Evolutionary conservation across 306 rosid genomes (phyloP).

Genomic region (Glycine tomentella): DNA sequence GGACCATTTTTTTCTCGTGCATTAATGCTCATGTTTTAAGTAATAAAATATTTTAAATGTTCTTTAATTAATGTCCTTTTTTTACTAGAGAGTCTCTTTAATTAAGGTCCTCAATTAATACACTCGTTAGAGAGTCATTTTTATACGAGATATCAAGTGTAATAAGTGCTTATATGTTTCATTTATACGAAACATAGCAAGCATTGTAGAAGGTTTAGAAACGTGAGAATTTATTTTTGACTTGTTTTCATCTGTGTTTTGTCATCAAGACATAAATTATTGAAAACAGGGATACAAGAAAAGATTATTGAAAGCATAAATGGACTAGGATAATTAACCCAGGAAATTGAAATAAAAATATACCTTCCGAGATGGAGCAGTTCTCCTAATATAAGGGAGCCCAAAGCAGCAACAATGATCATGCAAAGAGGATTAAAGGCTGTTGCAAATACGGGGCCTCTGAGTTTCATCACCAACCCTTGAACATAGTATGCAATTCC

Average conservation of each 20-base stretch:
- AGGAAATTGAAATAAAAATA: background rate
- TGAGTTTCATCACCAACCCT: conserved; percentile 64
- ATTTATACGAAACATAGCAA: background rate
- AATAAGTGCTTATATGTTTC: background rate
- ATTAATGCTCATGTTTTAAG: background rate
- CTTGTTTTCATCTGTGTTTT: background rate
- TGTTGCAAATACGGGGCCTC: conserved; percentile 75
- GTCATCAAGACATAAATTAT: background rate
- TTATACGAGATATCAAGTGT: background rate
- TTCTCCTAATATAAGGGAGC: conserved; percentile 64
- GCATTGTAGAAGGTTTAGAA: background rate
- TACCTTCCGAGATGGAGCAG: conserved; percentile 72
- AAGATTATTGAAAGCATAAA: background rate
- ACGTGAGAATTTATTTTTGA: background rate
- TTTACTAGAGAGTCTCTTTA: background rate
- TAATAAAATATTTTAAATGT: background rate
- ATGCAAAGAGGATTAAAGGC: conserved; percentile 80
- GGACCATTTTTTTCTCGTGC: background rate
- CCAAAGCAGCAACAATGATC: conserved; percentile 64
- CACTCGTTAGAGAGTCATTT: background rate
- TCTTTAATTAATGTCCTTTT: background rate
- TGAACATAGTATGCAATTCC: conserved; percentile 73
- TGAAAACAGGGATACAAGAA: background rate
- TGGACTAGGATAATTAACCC: background rate
- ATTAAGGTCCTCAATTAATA: background rate